A percentile compares a stretch with the other conserved stretches of the same genome.
Evolutionary conservation across 345 rosid genomes (phyloP).

Genomic region (Citrus unshiu): DNA sequence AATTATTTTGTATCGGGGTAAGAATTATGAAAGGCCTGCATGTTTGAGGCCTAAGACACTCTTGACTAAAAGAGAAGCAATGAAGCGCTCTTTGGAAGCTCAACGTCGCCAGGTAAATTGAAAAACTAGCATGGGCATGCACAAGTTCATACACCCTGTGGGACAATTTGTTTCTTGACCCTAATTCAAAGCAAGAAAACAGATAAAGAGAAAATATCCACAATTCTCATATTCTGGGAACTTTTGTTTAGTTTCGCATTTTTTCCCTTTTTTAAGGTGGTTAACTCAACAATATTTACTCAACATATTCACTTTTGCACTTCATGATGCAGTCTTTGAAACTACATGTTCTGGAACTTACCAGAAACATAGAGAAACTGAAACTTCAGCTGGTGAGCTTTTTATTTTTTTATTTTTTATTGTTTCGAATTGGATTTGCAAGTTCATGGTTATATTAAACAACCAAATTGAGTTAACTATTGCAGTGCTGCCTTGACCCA

Average conservation of each 20-base stretch:
- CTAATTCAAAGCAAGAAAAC: neutral
- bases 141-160: neutral
- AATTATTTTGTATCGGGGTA: conserved; percentile 86
- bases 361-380: conserved; percentile 54
- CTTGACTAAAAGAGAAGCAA: conserved; percentile 69
- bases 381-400: conserved; percentile 64
- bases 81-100: conserved; percentile 77
- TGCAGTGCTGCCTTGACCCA: conserved; percentile 26
- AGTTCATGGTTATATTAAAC: neutral
- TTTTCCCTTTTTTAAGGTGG: neutral
- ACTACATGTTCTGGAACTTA: conserved; percentile 80
- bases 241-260: neutral
- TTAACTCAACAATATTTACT: neutral
- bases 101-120: conserved; percentile 70
- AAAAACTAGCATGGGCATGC: neutral
- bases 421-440: conserved; percentile 1
- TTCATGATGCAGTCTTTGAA: conserved; percentile 71
- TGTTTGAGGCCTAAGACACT: conserved; percentile 79
- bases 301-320: conserved; percentile 11
- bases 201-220: neutral
- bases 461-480: neutral
- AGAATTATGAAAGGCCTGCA: conserved; percentile 78
- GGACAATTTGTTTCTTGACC: neutral
- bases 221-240: neutral
- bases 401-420: neutral